Conservation (phyloP, 2,329 filamentous ascomycete genomes). For the Penicillium frequentans region DNA sequence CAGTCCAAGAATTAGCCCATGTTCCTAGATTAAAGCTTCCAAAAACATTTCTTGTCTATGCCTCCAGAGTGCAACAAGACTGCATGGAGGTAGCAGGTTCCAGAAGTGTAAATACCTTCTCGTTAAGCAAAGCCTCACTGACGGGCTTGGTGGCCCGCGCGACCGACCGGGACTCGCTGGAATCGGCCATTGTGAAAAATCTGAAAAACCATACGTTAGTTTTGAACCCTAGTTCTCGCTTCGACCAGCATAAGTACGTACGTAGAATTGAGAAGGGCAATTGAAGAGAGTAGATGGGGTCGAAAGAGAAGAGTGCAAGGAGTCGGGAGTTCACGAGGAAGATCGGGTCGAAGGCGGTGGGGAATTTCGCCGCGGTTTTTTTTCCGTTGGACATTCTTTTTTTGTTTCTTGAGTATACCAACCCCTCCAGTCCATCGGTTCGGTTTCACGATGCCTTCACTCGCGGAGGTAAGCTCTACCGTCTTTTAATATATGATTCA, state of each 20-base stretch:
- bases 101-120: slow-evolving; percentile 71
- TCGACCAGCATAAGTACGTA: slow-evolving; percentile 1
- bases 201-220: slow-evolving; percentile 20
- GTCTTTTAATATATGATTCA: not conserved
- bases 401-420: slow-evolving; percentile 13
- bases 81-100: not conserved
- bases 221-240: not conserved
- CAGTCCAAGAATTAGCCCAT: slow-evolving; percentile 17
- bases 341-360: slow-evolving; percentile 38
- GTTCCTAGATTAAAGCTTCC: not conserved
- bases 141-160: slow-evolving; percentile 73
- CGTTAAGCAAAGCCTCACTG: slow-evolving; percentile 96
- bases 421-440: slow-evolving; percentile 12
- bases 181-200: slow-evolving; percentile 56
- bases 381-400: slow-evolving; percentile 27
- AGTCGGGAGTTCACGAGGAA: slow-evolving; percentile 26
- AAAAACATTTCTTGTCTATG: not conserved
- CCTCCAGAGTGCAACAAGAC: not conserved
- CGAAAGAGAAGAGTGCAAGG: slow-evolving; percentile 22
- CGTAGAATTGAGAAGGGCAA: slow-evolving; percentile 17
- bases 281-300: slow-evolving; percentile 17
- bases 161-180: slow-evolving; percentile 56
- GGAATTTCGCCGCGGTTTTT: slow-evolving; percentile 36
- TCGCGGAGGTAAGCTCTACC: slow-evolving; percentile 36
- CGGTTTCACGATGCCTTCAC: slow-evolving; percentile 34